Base-by-base conservation (phyloP, 257 asterid species). In the Ocimum tenuiflorum region DNA sequence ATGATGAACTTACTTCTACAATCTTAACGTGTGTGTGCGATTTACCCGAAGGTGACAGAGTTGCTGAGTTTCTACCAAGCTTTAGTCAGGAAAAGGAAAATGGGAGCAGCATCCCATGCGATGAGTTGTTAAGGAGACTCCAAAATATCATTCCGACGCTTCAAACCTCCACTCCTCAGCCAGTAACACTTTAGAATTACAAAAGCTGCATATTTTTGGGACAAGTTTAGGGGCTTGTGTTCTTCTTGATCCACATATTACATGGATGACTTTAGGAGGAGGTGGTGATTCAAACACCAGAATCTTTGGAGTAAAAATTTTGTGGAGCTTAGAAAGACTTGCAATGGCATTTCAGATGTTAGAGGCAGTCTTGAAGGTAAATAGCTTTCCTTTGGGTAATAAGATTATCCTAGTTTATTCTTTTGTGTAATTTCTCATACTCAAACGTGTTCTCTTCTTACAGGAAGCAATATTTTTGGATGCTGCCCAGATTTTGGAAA, bases 351-450 rank as follows among this genome's bases (percentile, higher is more conserved):
- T n/a, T n/a, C n/a, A n/a, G n/a, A n/a, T n/a, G n/a, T n/a, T n/a
- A n/a, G n/a, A n/a, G n/a, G n/a, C 97, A 39, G 88, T 92, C 68
- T 69, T 89, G 82, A 92, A 92, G 97, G 99, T 92, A 65, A 60
- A 69, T 39, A 41, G 43, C 68, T 74, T 68, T 73, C 79, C 60
- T 47, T 60, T 61, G 45, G 74, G 48, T 60, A 24, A 71, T 42
- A 18, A 58, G 15, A 20, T 56, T 69, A 42, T 41, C 42, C 52
- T 42, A 19, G 74, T 65, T 56, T 76, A 49, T 67, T 69, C 43
- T 55, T 61, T 60, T 68, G 63, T 63, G 5, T 56, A 43, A 22
- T 57, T 71, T 78, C 61, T 77, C 83, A 72, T 57, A 73, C 72
- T 15, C 11, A n/a, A 36, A 35, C 39, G 17, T 42, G 42, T 58